Conservation (phyloP, 164 flowering plant genomes). For the Piper betle region DNA sequence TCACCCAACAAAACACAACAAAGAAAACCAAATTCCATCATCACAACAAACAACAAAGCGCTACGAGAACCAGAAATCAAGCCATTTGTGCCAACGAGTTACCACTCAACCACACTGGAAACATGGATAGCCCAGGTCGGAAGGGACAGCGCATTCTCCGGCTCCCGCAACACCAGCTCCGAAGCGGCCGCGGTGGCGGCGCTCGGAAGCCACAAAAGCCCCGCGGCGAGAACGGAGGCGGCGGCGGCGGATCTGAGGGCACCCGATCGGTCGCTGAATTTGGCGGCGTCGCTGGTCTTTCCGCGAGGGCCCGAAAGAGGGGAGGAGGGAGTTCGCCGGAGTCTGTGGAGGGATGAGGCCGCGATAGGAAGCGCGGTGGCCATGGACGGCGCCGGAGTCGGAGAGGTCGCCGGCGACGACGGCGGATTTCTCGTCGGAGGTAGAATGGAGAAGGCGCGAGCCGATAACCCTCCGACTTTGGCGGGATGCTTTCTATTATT, state of each 20-base stretch:
- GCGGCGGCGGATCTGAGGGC: neutral
- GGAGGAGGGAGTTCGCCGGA: neutral
- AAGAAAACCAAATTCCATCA: neutral
- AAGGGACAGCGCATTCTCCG: conserved; percentile 9
- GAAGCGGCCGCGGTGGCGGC: conserved; percentile 27
- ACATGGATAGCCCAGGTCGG: too few relatives aligned
- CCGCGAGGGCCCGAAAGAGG: neutral
- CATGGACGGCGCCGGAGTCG: neutral
- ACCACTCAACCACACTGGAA: too few relatives aligned
- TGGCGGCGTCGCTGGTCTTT: neutral
- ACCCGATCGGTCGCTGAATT: neutral
- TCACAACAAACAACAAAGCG: too few relatives aligned
- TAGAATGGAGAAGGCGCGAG: neutral
- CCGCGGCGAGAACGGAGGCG: neutral
- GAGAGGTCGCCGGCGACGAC: neutral
- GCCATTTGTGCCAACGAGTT: neutral
- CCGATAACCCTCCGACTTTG: too few relatives aligned
- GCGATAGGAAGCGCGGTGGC: neutral
- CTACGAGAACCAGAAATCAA: too few relatives aligned
- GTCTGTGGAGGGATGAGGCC: neutral
- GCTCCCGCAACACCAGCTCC: conserved; percentile 41
- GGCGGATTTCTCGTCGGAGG: neutral
- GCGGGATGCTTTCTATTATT: too few relatives aligned
- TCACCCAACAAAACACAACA: neutral
- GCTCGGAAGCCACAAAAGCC: conserved; percentile 18